Evolutionary conservation across 768 basidiomycete genomes (phyloP).

Genomic region (Naematelia encephala): DNA sequence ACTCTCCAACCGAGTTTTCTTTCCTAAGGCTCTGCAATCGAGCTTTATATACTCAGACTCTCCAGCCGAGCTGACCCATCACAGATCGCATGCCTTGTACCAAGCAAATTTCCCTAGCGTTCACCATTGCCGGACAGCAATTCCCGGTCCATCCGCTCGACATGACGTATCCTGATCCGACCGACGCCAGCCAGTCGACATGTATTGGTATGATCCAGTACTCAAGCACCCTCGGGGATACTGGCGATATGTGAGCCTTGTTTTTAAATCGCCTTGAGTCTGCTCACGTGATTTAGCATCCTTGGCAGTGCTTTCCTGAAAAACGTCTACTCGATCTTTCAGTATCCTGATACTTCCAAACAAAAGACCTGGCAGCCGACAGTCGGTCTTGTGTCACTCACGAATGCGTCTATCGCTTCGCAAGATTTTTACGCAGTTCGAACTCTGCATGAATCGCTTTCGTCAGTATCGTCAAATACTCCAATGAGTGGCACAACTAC

Average conservation of each 20-base stretch:
- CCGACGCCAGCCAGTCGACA: constrained; percentile 35
- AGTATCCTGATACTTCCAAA: constrained; percentile 30
- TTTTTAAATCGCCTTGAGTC: neutral
- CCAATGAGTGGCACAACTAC: constrained; percentile 22
- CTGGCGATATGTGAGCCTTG: constrained; percentile 41
- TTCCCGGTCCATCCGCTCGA: constrained; percentile 48
- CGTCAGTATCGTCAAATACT: constrained; percentile 23
- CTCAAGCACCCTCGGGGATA: constrained; percentile 27
- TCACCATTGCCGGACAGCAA: constrained; percentile 37
- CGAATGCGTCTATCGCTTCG: constrained; percentile 42
- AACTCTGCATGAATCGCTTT: constrained; percentile 30
- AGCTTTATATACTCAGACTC: too few relatives aligned
- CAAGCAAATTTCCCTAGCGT: constrained; percentile 37
- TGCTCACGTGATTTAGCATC: constrained; percentile 26
- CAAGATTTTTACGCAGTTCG: constrained; percentile 50
- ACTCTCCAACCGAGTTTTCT: constrained; percentile 13
- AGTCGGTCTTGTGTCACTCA: constrained; percentile 43
- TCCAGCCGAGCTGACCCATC: neutral
- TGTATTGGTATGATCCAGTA: constrained; percentile 50
- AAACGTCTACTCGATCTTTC: constrained; percentile 46
- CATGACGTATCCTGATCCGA: constrained; percentile 41
- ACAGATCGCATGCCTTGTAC: constrained; percentile 48
- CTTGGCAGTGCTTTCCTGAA: constrained; percentile 48
- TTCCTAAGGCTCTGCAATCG: neutral
- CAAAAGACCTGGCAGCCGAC: constrained; percentile 39